Evolutionary conservation across 169 alveolate species (phyloP), one percentile per base, ranked within the genome.

Genomic region (Eimeria necatrix): DNA sequence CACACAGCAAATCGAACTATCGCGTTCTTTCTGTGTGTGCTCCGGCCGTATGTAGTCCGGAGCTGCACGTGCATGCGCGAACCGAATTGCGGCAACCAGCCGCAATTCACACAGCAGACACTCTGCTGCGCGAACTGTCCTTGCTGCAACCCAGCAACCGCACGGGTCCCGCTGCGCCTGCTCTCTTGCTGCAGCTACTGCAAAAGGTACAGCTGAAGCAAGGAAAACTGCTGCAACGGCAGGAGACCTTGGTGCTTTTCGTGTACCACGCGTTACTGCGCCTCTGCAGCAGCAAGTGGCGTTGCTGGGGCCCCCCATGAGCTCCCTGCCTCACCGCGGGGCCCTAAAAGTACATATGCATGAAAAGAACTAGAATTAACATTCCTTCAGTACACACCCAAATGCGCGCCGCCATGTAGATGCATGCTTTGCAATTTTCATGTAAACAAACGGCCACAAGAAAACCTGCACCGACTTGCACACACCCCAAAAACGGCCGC

Each of bases 91-190:
- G 61, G 86, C 86, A 4, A 32, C 60, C 46, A 16, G 86, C 86
- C 86, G 56, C n/a, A 16, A 48, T n/a, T n/a, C 86, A 48, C 60
- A 76, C 86, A 76, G 86, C 86, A 49, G 51, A 76, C 86, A 76
- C 86, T 49, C 86, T 76, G 86, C 86, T 76, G 86, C 51, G 86
- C 49, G 49, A 48, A 76, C 41, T 76, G 86, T 46, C 22, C n/a
- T 48, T 76, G 86, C n/a, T 48, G 60, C 86, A 32, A 32, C 41
- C 41, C 2, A 32, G 41, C 41, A 32, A 32, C 41, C 18, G 64
- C 64, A 12, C 10, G n/a, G 18, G 64, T 9, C n/a, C 64, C 18
- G 64, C 64, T 56, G 64, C 64, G 64, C n/a, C 64, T 56, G 64
- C 64, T 16, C 41, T 32, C 41, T 32, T 56, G 64, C 64, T 56